These are phyloP conservation scores for Phytophthora idaei DNA, from an alignment of 352 stramenopile species.

Conservation along the genomic window DNA sequence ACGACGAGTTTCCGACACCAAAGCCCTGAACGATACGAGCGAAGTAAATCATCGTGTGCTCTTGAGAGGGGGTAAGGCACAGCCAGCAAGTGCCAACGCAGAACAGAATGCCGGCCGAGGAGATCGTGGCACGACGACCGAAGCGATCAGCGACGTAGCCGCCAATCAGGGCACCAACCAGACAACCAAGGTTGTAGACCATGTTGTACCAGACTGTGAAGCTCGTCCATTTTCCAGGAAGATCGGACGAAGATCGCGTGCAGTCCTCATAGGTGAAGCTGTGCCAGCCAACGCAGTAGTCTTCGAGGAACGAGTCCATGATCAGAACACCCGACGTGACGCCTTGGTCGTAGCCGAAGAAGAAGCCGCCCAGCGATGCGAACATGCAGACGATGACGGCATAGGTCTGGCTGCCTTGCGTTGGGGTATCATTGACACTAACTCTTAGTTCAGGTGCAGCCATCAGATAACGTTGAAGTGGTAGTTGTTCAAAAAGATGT, in stretches of 20 bases:
- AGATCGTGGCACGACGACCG: slow-evolving; percentile 35
- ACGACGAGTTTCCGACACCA: slow-evolving; percentile 39
- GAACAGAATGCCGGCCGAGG: slow-evolving; percentile 37
- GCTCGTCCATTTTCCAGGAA: slow-evolving; percentile 35
- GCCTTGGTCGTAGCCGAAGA: slow-evolving; percentile 37
- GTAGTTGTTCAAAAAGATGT: too few relatives aligned
- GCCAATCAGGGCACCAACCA: slow-evolving; percentile 41
- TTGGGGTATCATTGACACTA: too few relatives aligned
- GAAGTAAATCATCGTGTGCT: slow-evolving; percentile 32
- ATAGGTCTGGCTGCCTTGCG: slow-evolving; percentile 4
- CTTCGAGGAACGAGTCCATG: slow-evolving; percentile 45
- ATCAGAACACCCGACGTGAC: slow-evolving; percentile 34
- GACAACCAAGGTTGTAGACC: slow-evolving; percentile 44
- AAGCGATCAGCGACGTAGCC: slow-evolving; percentile 32
- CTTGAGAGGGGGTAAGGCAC: slow-evolving; percentile 18
- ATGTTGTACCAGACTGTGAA: slow-evolving; percentile 44
- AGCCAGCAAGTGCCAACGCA: slow-evolving; percentile 41
- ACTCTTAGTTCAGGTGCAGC: too few relatives aligned
- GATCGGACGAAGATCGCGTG: slow-evolving; percentile 21
- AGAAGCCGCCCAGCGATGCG: slow-evolving; percentile 33
- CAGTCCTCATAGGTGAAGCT: slow-evolving; percentile 40
- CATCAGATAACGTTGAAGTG: too few relatives aligned
- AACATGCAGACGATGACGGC: slow-evolving; percentile 39
- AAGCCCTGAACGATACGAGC: slow-evolving; percentile 38
- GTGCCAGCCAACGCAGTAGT: slow-evolving; percentile 39